Base-by-base conservation (phyloP, 352 stramenopile genomes). In the Phytophthora boehmeriae region DNA sequence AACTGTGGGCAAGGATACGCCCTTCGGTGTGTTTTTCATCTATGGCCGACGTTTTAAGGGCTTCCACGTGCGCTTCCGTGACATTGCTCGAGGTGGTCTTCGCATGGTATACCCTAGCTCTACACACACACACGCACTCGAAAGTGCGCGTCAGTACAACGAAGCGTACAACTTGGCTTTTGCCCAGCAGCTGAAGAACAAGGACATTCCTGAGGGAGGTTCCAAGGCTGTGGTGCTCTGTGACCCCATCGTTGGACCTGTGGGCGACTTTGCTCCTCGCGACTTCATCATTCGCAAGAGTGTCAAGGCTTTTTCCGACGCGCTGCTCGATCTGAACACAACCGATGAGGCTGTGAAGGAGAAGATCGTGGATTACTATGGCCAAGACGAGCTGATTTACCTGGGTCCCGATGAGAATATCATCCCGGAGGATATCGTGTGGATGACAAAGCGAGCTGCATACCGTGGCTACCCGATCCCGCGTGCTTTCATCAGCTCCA, bases 11-110 rank as follows among this genome's bases (percentile, higher is more conserved):
- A 94, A 89, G 71, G 90, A 98, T 58, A 84, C 87, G 10, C 97
- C 97, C 11, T 99, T 96, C 70, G 97, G 96, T 13, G 87, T 99
- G 13, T 98, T 99, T 73, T 99, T 98, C 73, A 95, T 96, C 54
- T 97, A 98, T 74, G 97, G 97, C 5, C 86, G 95, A 57, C 90
- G 96, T 28, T 99, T 99, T 83, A 98, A 89, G 70, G 85, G 85
- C 39, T 95, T 95, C 66, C 86, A 95, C 73, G 84, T 92, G 49
- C 86, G 86, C 11, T 95, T 95, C 69, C 78, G 80, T 28, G 86
- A 95, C 61, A 93, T 95, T 76, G 68, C 86, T 22, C 83, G 86
- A 30, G 86, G 86, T 53, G 86, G 86, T 45, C 62, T 95, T 4
- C 84, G 84, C 25, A 84, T 95, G 64, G 80, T 93, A 36, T 94